Evolutionary conservation across 1,284 basidiomycete genomes (phyloP).

Genomic region (Trichosporon sp.): DNA sequence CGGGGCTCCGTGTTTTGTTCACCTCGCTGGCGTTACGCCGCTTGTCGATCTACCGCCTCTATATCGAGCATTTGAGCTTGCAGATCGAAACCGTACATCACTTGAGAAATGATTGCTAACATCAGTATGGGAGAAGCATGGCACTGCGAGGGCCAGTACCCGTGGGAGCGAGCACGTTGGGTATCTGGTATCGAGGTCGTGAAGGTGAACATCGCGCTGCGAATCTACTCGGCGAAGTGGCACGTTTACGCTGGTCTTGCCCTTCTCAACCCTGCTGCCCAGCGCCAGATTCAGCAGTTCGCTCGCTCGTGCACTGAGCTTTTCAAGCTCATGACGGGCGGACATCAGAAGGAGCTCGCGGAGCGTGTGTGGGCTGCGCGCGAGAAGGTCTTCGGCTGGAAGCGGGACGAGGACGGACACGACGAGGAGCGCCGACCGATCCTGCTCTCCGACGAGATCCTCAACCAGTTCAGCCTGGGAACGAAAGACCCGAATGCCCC

Average conservation of each 20-base stretch:
- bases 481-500: conserved; percentile 54
- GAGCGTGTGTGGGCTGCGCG: conserved; percentile 75
- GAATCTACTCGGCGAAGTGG: conserved; percentile 97
- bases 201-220: conserved; percentile 94
- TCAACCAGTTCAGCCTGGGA: conserved; percentile 86
- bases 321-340: conserved; percentile 95
- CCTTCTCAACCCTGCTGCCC: conserved; percentile 92
- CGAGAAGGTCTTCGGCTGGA: conserved; percentile 73
- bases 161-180: conserved; percentile 91
- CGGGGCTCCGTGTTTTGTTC: no score
- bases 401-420: conserved; percentile 39
- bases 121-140: conserved; percentile 95
- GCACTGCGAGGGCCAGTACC: conserved; percentile 76
- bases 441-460: conserved; percentile 79
- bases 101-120: conserved; percentile 15
- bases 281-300: conserved; percentile 85
- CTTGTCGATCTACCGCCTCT: no score
- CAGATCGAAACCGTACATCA: background rate
- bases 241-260: conserved; percentile 98
- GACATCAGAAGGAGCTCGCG: conserved; percentile 67
- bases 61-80: background rate
- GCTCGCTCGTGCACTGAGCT: conserved; percentile 81
- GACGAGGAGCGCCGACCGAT: conserved; percentile 64
- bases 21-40: no score
- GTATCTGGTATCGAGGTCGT: conserved; percentile 98